These are phyloP conservation scores for Claviceps pazoutovae DNA, from an alignment of 2,329 filamentous ascomycete species.

Conservation along the genomic window DNA sequence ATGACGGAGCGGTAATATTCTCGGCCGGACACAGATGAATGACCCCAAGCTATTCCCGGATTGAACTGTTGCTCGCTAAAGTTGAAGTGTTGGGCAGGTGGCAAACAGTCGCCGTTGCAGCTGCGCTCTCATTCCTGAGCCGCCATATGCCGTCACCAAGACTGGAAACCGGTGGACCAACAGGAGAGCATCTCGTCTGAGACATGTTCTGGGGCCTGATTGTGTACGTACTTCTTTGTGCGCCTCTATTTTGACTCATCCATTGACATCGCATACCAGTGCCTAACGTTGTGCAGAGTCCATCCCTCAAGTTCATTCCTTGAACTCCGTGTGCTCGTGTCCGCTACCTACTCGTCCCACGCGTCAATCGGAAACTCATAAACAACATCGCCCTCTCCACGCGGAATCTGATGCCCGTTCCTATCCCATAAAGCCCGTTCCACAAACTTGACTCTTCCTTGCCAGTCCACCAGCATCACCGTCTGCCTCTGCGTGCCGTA, in stretches of 20 bases:
- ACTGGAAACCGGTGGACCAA: too few relatives aligned
- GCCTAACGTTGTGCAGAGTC: too few relatives aligned
- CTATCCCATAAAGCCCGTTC: conserved; percentile 48
- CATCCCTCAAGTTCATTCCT: too few relatives aligned
- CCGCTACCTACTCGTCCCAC: conserved; percentile 23
- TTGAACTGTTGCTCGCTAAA: not conserved
- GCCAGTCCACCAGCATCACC: conserved; percentile 46
- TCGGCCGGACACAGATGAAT: not conserved
- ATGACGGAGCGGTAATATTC: not conserved
- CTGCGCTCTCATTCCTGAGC: not conserved
- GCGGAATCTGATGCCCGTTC: conserved; percentile 38
- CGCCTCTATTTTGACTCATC: too few relatives aligned
- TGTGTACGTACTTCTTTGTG: too few relatives aligned
- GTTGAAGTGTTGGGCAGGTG: conserved; percentile 4
- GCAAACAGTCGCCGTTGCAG: not conserved
- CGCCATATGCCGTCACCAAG: too few relatives aligned
- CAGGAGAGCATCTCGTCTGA: not conserved
- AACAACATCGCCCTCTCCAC: conserved; percentile 40
- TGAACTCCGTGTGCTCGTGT: too few relatives aligned
- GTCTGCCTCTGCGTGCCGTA: conserved; percentile 56
- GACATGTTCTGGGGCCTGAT: too few relatives aligned
- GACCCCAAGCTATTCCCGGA: not conserved
- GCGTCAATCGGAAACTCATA: conserved; percentile 43
- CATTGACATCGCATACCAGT: too few relatives aligned
- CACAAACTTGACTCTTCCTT: conserved; percentile 44